A percentile compares a stretch with the other conserved stretches of the same genome.
These are phyloP conservation scores for Thielaviopsis musarum DNA, from an alignment of 2,329 filamentous ascomycete genomes.

Conservation along the genomic window DNA sequence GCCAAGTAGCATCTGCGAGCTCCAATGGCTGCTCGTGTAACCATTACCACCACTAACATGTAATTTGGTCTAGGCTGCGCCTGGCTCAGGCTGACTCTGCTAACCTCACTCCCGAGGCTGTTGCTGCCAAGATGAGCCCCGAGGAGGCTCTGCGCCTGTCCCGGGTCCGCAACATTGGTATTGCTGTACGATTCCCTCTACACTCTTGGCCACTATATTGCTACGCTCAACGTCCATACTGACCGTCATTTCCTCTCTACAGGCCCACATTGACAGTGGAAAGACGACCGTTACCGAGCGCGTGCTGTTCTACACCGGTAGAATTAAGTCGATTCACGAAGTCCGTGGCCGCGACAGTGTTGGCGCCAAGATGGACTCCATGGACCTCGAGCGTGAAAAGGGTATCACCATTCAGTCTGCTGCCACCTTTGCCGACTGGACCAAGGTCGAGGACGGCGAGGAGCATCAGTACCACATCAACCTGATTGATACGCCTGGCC, in stretches of 20 bases:
- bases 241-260: slow-evolving; percentile 2
- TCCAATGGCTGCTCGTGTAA: background rate
- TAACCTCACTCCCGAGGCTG: slow-evolving; percentile 36
- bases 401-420: slow-evolving; percentile 98
- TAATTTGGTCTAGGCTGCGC: slow-evolving; percentile 22
- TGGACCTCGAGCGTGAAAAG: slow-evolving; percentile 86
- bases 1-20: background rate
- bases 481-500: slow-evolving; percentile 93
- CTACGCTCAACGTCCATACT: slow-evolving; percentile 1
- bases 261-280: slow-evolving; percentile 96
- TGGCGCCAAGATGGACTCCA: slow-evolving; percentile 98
- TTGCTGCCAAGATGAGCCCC: slow-evolving; percentile 66
- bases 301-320: slow-evolving; percentile 93
- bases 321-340: slow-evolving; percentile 94
- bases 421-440: slow-evolving; percentile 94
- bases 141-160: slow-evolving; percentile 63
- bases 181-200: slow-evolving; percentile 49
- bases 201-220: background rate
- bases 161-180: slow-evolving; percentile 89
- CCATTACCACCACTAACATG: background rate
- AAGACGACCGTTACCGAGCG: slow-evolving; percentile 96
- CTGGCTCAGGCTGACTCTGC: slow-evolving; percentile 37
- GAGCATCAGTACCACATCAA: slow-evolving; percentile 95
- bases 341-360: slow-evolving; percentile 88
- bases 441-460: slow-evolving; percentile 66